Percentiles rank a stretch among this genome's conserved stretches.
These are phyloP conservation scores for Lachancea meyersii DNA, from an alignment of 805 yeast species.

Conservation along the genomic window DNA sequence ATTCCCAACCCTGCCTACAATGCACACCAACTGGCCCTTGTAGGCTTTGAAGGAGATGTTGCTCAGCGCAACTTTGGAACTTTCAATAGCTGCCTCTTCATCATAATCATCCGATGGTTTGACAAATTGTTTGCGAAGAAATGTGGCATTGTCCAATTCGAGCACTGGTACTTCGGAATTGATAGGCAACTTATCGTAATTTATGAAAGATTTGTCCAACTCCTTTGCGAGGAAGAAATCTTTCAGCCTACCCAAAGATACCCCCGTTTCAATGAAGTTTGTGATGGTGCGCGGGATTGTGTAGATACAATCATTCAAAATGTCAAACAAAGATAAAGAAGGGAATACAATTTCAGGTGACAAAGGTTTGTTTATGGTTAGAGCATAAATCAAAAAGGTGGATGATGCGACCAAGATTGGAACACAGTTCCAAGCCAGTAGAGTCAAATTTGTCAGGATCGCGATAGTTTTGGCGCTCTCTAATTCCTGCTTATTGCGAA, in stretches of 20 bases:
- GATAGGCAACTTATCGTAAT: constrained; percentile 19
- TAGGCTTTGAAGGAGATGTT: constrained; percentile 44
- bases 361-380: constrained; percentile 42
- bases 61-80: constrained; percentile 43
- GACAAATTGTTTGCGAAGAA: constrained; percentile 42
- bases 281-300: constrained; percentile 54
- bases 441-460: constrained; percentile 39
- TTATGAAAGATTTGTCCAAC: constrained; percentile 36
- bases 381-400: constrained; percentile 50
- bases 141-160: constrained; percentile 43
- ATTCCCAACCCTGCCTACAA: constrained; percentile 63
- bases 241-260: constrained; percentile 49
- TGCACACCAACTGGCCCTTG: constrained; percentile 51
- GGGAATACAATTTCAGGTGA: constrained; percentile 68
- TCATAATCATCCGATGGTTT: constrained; percentile 28
- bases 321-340: constrained; percentile 52
- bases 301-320: constrained; percentile 53
- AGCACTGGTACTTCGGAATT: constrained; percentile 31
- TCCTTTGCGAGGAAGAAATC: constrained; percentile 45
- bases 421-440: constrained; percentile 57
- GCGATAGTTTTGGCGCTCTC: constrained; percentile 46
- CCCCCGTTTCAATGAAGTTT: constrained; percentile 50
- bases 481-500: constrained; percentile 56
- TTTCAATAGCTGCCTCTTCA: constrained; percentile 41
- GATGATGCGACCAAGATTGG: constrained; percentile 61